A percentile compares a stretch with the other conserved stretches of the same genome.
Conservation (phyloP, 805 yeast genomes). For the Kodamaea neixiangensis region DNA sequence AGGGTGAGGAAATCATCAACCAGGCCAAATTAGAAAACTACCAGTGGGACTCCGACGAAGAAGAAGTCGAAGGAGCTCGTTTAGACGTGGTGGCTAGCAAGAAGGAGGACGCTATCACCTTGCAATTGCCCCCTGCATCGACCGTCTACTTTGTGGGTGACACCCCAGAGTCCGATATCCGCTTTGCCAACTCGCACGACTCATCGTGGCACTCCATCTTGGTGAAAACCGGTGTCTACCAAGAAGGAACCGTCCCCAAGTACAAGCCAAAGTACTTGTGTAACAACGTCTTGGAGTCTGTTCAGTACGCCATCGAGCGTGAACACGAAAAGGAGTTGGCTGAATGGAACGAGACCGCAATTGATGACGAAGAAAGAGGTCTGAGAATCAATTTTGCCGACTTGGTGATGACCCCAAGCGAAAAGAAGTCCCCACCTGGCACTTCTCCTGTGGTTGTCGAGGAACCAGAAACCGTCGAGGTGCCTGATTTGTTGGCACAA, state of each 20-base stretch:
- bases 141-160: constrained; percentile 90
- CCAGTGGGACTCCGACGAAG: constrained; percentile 31
- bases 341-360: constrained; percentile 66
- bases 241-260: constrained; percentile 76
- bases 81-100: constrained; percentile 21
- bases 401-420: constrained; percentile 48
- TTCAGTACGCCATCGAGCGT: constrained; percentile 77
- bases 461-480: constrained; percentile 50
- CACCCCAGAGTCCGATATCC: constrained; percentile 84
- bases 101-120: constrained; percentile 40
- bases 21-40: constrained; percentile 43
- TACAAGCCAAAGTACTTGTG: constrained; percentile 76
- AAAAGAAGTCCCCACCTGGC: constrained; percentile 20
- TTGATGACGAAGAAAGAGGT: constrained; percentile 24
- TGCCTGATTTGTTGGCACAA: constrained; percentile 50
- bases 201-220: constrained; percentile 81
- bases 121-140: constrained; percentile 76
- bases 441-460: constrained; percentile 16
- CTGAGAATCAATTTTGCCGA: constrained; percentile 45
- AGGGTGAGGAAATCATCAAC: constrained; percentile 47
- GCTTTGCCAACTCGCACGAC: constrained; percentile 86
- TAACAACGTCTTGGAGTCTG: constrained; percentile 78
- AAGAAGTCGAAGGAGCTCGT: constrained; percentile 8
- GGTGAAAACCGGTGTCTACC: constrained; percentile 86
- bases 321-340: constrained; percentile 71